Evolutionary conservation across 1,139 yeast species (phyloP).

Genomic region (Debaryomyces udenii): DNA sequence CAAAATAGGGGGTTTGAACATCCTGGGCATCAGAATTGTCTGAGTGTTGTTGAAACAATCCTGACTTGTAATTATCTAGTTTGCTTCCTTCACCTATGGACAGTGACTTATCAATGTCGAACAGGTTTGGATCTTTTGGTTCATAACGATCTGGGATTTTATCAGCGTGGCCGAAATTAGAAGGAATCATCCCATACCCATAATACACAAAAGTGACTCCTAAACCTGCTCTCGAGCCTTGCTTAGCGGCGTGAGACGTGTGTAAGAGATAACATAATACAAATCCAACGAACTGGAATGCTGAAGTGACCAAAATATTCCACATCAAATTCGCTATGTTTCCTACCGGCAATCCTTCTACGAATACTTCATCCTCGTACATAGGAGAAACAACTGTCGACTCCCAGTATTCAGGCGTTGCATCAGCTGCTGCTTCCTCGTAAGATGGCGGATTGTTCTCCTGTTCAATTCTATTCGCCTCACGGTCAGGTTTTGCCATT

Average conservation of each 20-base stretch:
- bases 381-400: constrained; percentile 83
- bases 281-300: constrained; percentile 94
- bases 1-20: constrained; percentile 44
- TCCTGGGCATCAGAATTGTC: constrained; percentile 16
- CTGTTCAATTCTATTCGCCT: constrained; percentile 38
- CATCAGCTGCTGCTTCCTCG: constrained; percentile 93
- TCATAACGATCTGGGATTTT: constrained; percentile 44
- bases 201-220: constrained; percentile 82
- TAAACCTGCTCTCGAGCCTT: constrained; percentile 91
- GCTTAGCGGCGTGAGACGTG: constrained; percentile 96
- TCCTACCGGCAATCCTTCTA: constrained; percentile 97
- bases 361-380: constrained; percentile 84
- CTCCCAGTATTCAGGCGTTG: constrained; percentile 98
- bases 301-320: constrained; percentile 85
- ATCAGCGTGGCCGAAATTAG: constrained; percentile 49
- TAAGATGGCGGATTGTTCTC: constrained; percentile 81
- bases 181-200: constrained; percentile 74
- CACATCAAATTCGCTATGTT: constrained; percentile 83
- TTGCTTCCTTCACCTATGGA: constrained; percentile 38
- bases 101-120: constrained; percentile 47
- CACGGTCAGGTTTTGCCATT: constrained; percentile 80
- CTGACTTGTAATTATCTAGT: constrained; percentile 52
- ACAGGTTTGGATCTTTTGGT: constrained; percentile 59
- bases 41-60: constrained; percentile 26
- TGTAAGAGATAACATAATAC: constrained; percentile 86